Conservation (phyloP, 164 flowering plant species). For the Amborella trichopoda region DNA sequence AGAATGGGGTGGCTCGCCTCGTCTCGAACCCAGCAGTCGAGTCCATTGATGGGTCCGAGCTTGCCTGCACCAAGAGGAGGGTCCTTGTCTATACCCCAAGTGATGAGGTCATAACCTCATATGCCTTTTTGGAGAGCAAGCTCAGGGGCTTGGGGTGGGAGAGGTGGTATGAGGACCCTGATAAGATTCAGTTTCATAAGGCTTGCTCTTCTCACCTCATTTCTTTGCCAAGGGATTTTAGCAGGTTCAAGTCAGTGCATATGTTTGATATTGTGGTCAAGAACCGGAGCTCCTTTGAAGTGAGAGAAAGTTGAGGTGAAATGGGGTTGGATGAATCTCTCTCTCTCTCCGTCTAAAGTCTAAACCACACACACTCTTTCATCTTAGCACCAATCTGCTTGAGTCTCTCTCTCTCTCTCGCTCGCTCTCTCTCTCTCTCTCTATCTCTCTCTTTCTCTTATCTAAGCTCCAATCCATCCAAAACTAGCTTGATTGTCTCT, state of each 20-base stretch:
- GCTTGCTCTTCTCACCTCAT: slow-evolving; percentile 44
- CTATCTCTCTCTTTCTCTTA: too few relatives aligned
- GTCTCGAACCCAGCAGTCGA: slow-evolving; percentile 11
- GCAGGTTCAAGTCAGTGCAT: slow-evolving; percentile 51
- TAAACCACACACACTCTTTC: too few relatives aligned
- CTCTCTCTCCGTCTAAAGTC: too few relatives aligned
- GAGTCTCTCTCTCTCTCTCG: too few relatives aligned
- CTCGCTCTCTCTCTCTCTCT: too few relatives aligned
- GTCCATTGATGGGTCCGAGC: neutral
- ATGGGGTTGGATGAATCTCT: too few relatives aligned
- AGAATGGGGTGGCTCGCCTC: slow-evolving; percentile 16
- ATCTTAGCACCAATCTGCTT: too few relatives aligned
- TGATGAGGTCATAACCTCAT: slow-evolving; percentile 36
- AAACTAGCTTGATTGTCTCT: too few relatives aligned
- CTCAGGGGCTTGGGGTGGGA: slow-evolving; percentile 55
- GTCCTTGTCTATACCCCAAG: slow-evolving; percentile 37
- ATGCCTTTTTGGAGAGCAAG: slow-evolving; percentile 29
- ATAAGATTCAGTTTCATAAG: slow-evolving; percentile 53
- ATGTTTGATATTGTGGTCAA: slow-evolving; percentile 66
- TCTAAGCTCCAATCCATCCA: too few relatives aligned
- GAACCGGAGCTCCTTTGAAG: slow-evolving; percentile 49
- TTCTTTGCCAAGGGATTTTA: slow-evolving; percentile 52
- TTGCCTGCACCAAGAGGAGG: slow-evolving; percentile 18
- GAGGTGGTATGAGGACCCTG: slow-evolving; percentile 42
- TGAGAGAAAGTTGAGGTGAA: slow-evolving; percentile 23